These are phyloP conservation scores for Tetrahymena malaccensis DNA, from an alignment of 73 alveolate genomes.

Conservation along the genomic window DNA sequence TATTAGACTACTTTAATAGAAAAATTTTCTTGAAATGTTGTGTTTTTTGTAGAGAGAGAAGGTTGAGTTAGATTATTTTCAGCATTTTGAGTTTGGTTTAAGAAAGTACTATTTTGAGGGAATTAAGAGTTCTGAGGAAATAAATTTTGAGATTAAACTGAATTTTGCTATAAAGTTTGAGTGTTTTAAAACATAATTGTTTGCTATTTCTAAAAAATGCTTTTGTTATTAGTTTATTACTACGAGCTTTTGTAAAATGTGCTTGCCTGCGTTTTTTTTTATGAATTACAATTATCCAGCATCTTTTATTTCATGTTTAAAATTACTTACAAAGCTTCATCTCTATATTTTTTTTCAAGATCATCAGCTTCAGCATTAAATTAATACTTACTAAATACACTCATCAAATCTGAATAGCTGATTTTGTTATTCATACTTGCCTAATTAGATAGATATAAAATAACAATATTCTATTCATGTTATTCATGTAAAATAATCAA, in stretches of 20 bases:
- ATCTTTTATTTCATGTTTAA: neutral
- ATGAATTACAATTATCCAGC: neutral
- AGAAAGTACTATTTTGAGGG: neutral
- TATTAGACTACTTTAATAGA: neutral
- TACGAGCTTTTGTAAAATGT: neutral
- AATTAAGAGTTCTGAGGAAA: neutral
- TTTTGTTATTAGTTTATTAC: neutral
- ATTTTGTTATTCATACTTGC: neutral
- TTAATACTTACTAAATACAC: neutral
- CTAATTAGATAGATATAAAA: neutral
- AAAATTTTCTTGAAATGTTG: neutral
- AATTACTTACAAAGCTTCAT: neutral
- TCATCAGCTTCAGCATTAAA: neutral
- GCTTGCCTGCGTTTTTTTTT: neutral
- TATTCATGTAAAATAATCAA: too few relatives aligned
- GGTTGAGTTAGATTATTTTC: neutral
- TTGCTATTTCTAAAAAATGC: neutral
- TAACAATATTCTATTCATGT: too few relatives aligned
- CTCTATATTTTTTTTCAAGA: neutral
- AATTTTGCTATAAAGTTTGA: neutral
- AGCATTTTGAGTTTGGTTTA: neutral
- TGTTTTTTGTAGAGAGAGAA: neutral
- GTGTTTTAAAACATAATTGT: neutral
- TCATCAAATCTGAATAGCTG: neutral
- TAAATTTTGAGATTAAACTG: neutral